Percentiles rank a stretch among this genome's conserved stretches.
These are phyloP conservation scores for Metschnikowia cubensis DNA, from an alignment of 805 yeast genomes.

Conservation along the genomic window DNA sequence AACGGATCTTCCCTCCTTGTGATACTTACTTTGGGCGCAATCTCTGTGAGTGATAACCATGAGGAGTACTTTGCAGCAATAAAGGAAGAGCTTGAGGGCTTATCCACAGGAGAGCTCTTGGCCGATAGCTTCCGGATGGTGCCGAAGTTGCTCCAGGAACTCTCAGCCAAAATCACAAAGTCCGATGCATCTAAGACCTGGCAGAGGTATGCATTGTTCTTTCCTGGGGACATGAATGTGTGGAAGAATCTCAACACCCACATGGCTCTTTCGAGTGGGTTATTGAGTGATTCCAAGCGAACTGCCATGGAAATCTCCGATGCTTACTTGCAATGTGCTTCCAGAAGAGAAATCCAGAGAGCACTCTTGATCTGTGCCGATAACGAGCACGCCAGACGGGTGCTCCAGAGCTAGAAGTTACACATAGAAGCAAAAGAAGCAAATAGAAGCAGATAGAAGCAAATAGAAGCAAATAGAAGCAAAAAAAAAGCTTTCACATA, in stretches of 20 bases:
- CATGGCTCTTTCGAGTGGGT: conserved; percentile 58
- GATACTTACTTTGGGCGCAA: conserved; percentile 74
- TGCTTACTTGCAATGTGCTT: conserved; percentile 46
- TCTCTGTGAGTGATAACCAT: conserved; percentile 61
- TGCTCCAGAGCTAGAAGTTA: background rate
- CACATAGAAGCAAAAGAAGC: too few relatives aligned
- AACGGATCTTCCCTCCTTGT: conserved; percentile 65
- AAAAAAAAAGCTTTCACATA: too few relatives aligned
- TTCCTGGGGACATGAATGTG: conserved; percentile 63
- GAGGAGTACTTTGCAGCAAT: conserved; percentile 60
- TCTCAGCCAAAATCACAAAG: conserved; percentile 40
- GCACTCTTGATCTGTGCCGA: conserved; percentile 61
- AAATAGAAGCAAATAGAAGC: too few relatives aligned
- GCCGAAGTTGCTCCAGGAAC: conserved; percentile 54
- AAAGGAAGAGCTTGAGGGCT: conserved; percentile 56
- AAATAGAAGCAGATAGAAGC: too few relatives aligned
- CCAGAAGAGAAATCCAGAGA: conserved; percentile 57
- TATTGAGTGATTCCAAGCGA: conserved; percentile 45
- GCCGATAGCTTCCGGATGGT: conserved; percentile 52
- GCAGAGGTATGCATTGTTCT: conserved; percentile 68
- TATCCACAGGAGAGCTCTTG: conserved; percentile 45
- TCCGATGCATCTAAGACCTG: conserved; percentile 34
- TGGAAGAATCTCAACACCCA: conserved; percentile 64
- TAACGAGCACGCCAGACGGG: conserved; percentile 12
- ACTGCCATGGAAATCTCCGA: conserved; percentile 50